These are phyloP conservation scores for Calocybe indica DNA, from an alignment of 768 basidiomycete species.

Conservation along the genomic window DNA sequence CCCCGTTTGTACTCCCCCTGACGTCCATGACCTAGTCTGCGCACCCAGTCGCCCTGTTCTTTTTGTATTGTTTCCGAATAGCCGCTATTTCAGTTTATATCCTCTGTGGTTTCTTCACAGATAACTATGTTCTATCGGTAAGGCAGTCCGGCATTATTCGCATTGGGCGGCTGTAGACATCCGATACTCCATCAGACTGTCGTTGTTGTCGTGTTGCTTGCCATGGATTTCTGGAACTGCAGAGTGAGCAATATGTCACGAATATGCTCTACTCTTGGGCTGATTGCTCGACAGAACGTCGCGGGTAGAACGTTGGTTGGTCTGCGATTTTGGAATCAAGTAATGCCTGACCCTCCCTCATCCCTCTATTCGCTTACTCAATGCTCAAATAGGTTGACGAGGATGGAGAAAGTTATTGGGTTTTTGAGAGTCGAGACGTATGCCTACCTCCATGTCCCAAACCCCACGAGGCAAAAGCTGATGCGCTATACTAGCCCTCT, in stretches of 20 bases:
- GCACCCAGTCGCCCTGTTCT: constrained; percentile 80
- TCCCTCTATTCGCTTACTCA: neutral
- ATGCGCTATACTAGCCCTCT: constrained; percentile 53
- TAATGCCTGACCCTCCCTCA: constrained; percentile 15
- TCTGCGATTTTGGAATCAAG: constrained; percentile 96
- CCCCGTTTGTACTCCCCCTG: constrained; percentile 4
- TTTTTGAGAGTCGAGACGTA: constrained; percentile 96
- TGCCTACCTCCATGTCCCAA: constrained; percentile 18
- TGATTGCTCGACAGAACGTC: constrained; percentile 60
- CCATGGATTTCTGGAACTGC: constrained; percentile 99
- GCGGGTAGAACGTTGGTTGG: constrained; percentile 92
- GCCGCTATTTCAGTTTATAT: constrained; percentile 90
- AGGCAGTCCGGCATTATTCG: constrained; percentile 19
- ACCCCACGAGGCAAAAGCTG: constrained; percentile 1
- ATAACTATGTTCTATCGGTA: constrained; percentile 91
- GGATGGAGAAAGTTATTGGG: constrained; percentile 95
- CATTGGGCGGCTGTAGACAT: neutral
- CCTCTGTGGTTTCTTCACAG: constrained; percentile 85
- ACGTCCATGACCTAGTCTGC: constrained; percentile 49
- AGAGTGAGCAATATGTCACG: constrained; percentile 44
- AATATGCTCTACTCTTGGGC: neutral
- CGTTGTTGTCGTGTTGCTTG: constrained; percentile 84
- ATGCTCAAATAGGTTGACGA: constrained; percentile 71
- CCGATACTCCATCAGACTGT: constrained; percentile 52
- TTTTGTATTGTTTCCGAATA: constrained; percentile 83